phyloP scores from a whole-genome alignment of 1,139 yeast species.

The Suzukiozyma palmioleophila region DNA sequence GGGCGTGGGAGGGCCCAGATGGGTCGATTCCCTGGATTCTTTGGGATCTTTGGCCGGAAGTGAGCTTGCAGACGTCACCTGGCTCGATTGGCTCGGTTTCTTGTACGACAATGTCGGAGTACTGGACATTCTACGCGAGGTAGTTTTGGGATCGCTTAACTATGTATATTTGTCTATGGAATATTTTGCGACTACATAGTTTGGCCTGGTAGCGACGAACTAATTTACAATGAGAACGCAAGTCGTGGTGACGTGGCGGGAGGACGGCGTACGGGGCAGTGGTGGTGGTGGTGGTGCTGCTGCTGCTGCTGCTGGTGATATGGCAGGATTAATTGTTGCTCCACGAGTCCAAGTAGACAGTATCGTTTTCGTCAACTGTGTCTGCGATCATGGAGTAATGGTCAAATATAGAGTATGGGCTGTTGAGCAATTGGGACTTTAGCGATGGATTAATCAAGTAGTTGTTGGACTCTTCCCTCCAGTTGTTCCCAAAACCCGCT shows the following conservation, averaged over 20 bases:
- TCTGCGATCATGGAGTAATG: conserved; percentile 27
- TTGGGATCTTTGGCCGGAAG: not conserved
- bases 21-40: conserved; percentile 3
- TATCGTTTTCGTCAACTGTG: conserved; percentile 31
- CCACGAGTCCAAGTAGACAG: conserved; percentile 42
- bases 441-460: conserved; percentile 10
- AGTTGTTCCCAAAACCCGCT: conserved; percentile 52
- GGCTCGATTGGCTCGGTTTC: conserved; percentile 15
- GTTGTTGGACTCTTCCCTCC: conserved; percentile 20
- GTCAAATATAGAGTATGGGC: conserved; percentile 19
- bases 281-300: no score
- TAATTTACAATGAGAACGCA: not conserved
- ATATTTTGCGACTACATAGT: not conserved
- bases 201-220: not conserved
- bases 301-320: no score
- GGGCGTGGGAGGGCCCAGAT: conserved; percentile 3
- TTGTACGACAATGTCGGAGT: conserved; percentile 27
- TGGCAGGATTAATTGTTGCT: conserved; percentile 2
- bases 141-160: not conserved
- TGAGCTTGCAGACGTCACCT: conserved; percentile 5
- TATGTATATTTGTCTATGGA: not conserved
- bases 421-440: conserved; percentile 9
- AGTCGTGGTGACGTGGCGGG: not conserved
- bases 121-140: conserved; percentile 12
- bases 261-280: no score